Percentiles rank a stretch among this genome's conserved stretches.
Conservation (phyloP, 768 basidiomycete species). For the Rhodocollybia butyracea region DNA sequence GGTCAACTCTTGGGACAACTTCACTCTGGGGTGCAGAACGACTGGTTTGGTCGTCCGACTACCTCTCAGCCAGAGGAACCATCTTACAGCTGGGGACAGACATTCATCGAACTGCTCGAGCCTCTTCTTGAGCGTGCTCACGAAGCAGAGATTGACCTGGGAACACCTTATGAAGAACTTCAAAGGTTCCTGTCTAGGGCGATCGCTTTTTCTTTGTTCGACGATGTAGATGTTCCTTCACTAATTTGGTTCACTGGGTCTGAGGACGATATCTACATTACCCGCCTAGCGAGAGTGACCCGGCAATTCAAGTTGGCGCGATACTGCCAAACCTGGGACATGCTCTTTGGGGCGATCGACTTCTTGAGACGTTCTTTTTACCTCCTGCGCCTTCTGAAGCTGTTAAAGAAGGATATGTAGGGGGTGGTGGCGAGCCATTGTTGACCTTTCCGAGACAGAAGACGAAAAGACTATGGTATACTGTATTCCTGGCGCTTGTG, state of each 20-base stretch:
- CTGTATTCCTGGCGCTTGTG: constrained; percentile 58
- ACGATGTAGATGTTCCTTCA: constrained; percentile 71
- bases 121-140: constrained; percentile 42
- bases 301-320: constrained; percentile 32
- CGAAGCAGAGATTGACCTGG: constrained; percentile 20
- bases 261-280: constrained; percentile 55
- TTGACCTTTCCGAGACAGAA: constrained; percentile 62
- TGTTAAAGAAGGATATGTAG: constrained; percentile 58
- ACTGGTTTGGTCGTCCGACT: constrained; percentile 64
- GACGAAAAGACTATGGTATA: constrained; percentile 79
- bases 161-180: constrained; percentile 37
- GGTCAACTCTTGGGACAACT: constrained; percentile 59
- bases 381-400: constrained; percentile 34
- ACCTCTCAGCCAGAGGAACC: constrained; percentile 27
- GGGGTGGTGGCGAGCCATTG: constrained; percentile 43
- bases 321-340: constrained; percentile 49
- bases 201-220: constrained; percentile 72
- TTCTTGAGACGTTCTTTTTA: constrained; percentile 65
- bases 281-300: constrained; percentile 24
- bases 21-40: constrained; percentile 68
- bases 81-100: constrained; percentile 74
- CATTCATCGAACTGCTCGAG: constrained; percentile 61
- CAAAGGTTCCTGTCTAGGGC: constrained; percentile 59
- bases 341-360: constrained; percentile 75
- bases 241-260: constrained; percentile 63